Base-by-base conservation (phyloP, 805 yeast species). In the Debaryomyces prosopidis region DNA sequence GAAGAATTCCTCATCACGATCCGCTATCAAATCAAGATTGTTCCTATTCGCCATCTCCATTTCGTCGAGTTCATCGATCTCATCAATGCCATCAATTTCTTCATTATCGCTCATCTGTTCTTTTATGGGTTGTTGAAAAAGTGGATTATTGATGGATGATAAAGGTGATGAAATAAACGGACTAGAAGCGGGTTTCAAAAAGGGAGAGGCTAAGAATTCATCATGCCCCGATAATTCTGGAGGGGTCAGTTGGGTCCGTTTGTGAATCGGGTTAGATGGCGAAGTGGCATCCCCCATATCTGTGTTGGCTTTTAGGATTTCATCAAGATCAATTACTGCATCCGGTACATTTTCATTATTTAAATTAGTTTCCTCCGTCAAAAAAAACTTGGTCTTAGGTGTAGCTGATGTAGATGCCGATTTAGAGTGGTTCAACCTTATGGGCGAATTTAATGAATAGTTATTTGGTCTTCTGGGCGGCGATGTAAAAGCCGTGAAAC, bases 241-340 rank as follows among this genome's bases (percentile, higher is more conserved):
- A n/a, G 61, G 58, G 10, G 48, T 54, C 56, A 51, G 53, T 40
- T 56, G 62, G 16, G 57, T 54, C 17, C 57, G 41, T 27, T 51
- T 56, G 41, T 56, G 60, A 16, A 28, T 15, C n/a, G 40, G 34
- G 7, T 32, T 36, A 31, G 35, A 20, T 15, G 40, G 40, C 31
- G 30, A 38, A 26, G 39, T 32, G 15, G 40, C 8, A 16, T 37
- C 58, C 3, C 63, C 65, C 18, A 63, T 60, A 40, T 65, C 66
- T 36, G 63, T 47, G 42, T 60, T 60, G 4, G 69, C 67, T 43
- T 65, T 60, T 19, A 68, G 51, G 6, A 69, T 65, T 41, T 67
- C 72, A 47, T 70, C 75, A 37, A 70, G 58, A 45, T 70, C 76
- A 18, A 70, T 70, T 8, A 70, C 63, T 6, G 74, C 71, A 38